Percentiles rank a stretch among this genome's conserved stretches.
Conservation (phyloP, 1,139 yeast genomes). For the Hyphopichia pseudoburtonii region DNA sequence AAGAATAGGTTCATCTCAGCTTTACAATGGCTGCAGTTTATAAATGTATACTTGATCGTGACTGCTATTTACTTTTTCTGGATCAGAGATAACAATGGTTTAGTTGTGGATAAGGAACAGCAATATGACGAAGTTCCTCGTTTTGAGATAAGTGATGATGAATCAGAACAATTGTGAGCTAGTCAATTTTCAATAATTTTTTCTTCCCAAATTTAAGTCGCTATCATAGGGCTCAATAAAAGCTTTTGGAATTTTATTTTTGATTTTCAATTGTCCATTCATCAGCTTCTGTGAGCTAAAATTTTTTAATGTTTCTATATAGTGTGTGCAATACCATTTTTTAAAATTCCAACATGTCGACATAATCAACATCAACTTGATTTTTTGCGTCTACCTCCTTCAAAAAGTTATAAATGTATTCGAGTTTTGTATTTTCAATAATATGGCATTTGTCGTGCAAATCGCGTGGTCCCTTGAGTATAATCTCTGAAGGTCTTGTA, state of each 20-base stretch:
- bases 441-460: neutral
- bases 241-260: too few relatives aligned
- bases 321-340: neutral
- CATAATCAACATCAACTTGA: neutral
- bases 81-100: conserved; percentile 36
- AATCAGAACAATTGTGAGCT: conserved; percentile 6
- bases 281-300: too few relatives aligned
- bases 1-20: neutral
- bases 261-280: too few relatives aligned
- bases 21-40: conserved; percentile 15
- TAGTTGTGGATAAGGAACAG: conserved; percentile 22
- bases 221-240: too few relatives aligned
- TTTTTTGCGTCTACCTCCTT: neutral
- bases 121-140: conserved; percentile 17
- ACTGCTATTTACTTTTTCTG: conserved; percentile 30
- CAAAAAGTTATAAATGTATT: neutral
- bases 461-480: neutral
- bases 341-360: neutral
- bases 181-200: too few relatives aligned
- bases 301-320: too few relatives aligned
- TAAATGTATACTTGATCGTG: conserved; percentile 18
- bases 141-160: conserved; percentile 23
- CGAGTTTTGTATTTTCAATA: neutral
- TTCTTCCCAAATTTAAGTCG: too few relatives aligned
- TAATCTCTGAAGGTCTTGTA: neutral